These are phyloP conservation scores for Diatrype stigma DNA, from an alignment of 2,329 filamentous ascomycete genomes.

Conservation along the genomic window DNA sequence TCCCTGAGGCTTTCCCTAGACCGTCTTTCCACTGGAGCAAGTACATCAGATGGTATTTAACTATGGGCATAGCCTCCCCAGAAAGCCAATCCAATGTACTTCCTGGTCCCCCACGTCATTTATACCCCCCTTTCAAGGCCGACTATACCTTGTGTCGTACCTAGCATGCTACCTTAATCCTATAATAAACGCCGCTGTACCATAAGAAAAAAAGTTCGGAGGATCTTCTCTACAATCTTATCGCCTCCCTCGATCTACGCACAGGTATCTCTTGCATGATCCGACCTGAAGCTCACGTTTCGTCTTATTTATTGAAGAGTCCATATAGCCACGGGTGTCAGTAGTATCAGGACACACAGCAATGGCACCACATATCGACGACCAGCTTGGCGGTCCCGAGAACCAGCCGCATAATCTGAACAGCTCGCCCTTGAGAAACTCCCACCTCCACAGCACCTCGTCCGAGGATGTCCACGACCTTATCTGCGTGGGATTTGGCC, in stretches of 20 bases:
- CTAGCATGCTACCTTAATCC: not conserved
- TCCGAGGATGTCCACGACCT: conserved; percentile 72
- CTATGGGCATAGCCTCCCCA: not conserved
- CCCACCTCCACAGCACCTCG: conserved; percentile 48
- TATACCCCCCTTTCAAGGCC: not conserved
- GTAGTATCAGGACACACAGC: not conserved
- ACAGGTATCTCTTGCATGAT: conserved; percentile 1
- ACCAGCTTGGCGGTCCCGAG: not conserved
- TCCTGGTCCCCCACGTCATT: not conserved
- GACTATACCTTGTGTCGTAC: not conserved
- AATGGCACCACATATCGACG: not conserved
- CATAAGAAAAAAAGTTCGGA: not conserved
- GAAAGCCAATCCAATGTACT: not conserved
- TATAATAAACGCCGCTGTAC: not conserved
- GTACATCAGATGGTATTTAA: not conserved
- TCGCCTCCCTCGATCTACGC: not conserved
- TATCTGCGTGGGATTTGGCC: conserved; percentile 88
- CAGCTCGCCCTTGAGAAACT: conserved; percentile 20
- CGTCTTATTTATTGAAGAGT: not conserved
- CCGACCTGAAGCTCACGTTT: not conserved
- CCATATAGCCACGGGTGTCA: not conserved
- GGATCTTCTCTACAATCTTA: not conserved
- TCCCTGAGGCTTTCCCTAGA: not conserved
- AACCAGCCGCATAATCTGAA: conserved; percentile 1
- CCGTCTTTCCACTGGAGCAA: not conserved